Conservation (phyloP, 108 stramenopile genomes). For the Skeletonema potamos region DNA sequence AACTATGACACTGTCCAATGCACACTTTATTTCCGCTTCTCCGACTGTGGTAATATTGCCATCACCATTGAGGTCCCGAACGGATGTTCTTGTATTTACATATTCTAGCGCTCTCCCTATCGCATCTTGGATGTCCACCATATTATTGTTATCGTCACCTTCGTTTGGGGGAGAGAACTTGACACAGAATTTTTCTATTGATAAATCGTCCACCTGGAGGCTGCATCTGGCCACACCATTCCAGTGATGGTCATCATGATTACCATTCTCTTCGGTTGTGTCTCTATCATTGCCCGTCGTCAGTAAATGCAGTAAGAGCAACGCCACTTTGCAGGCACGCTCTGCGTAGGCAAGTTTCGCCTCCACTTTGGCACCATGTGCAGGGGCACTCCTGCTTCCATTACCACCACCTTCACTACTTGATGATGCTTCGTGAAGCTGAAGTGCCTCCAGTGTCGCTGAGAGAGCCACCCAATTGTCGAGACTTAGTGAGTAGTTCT, state of each 20-base stretch:
- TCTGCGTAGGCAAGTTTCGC: not conserved
- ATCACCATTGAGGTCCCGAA: not conserved
- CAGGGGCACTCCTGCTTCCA: not conserved
- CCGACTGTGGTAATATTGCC: not conserved
- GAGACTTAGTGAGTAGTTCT: not conserved
- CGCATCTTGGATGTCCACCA: not conserved
- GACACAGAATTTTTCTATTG: not conserved
- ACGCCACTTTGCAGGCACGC: constrained; percentile 1
- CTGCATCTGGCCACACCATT: not conserved
- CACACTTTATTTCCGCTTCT: constrained; percentile 1
- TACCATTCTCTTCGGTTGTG: not conserved
- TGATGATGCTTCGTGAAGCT: not conserved
- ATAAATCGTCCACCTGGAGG: not conserved
- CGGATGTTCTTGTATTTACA: not conserved
- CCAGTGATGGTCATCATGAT: not conserved
- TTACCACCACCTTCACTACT: not conserved
- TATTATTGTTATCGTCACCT: not conserved
- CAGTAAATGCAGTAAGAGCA: not conserved
- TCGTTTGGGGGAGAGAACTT: not conserved
- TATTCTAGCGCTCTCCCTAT: not conserved
- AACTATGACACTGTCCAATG: not conserved
- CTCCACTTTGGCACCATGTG: not conserved
- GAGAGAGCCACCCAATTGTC: not conserved
- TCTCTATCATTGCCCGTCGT: not conserved
- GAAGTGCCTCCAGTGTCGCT: not conserved